Base-by-base conservation (phyloP, 1,139 yeast genomes). In the Candida sanyaensis region DNA sequence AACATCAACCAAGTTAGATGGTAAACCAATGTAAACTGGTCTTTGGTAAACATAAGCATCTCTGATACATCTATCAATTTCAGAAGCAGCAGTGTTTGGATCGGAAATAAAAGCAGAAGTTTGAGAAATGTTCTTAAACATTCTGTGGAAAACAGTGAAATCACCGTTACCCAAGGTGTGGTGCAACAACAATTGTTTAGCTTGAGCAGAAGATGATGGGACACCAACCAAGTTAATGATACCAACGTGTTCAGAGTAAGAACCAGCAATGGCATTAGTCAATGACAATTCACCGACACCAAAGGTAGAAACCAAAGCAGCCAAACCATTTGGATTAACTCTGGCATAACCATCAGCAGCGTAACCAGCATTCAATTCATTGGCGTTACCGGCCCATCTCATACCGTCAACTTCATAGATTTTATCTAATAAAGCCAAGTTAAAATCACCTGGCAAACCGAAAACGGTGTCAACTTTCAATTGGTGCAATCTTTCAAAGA, bases 21-120 rank as follows among this genome's bases (percentile, higher is more conserved):
- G 96, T 51, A 88, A 69, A 41, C 89, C 96, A 59, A 89, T 67
- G 71, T 89, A 89, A 27, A 87, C 95, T 31, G 96, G 96, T 69
- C 91, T 81, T 68, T 88, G 95, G 60, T 78, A 71, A 48, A 82
- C 70, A 69, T 79, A 84, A 40, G 95, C 92, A 53, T 79, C 81
- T 65, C 86, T 78, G 62, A 89, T 82, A 59, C 90, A 83, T 59
- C 86, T 77, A 70, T 89, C 96, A 56, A 89, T 81, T 59, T 80
- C 81, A 44, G 70, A 72, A 41, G 93, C 86, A 43, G 93, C 95
- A 41, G 82, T 66, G 52, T 68, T 68, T 56, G 82, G 73, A 63
- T 85, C 87, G 43, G 80, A 78, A 61, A 89, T 68, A 63, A 83
- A 77, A 41, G 83, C 82, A 37, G 88, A 75, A 55, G 89, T 83